These are phyloP conservation scores for Thecaphora thlaspeos DNA, from an alignment of 1,284 basidiomycete species.

Conservation along the genomic window DNA sequence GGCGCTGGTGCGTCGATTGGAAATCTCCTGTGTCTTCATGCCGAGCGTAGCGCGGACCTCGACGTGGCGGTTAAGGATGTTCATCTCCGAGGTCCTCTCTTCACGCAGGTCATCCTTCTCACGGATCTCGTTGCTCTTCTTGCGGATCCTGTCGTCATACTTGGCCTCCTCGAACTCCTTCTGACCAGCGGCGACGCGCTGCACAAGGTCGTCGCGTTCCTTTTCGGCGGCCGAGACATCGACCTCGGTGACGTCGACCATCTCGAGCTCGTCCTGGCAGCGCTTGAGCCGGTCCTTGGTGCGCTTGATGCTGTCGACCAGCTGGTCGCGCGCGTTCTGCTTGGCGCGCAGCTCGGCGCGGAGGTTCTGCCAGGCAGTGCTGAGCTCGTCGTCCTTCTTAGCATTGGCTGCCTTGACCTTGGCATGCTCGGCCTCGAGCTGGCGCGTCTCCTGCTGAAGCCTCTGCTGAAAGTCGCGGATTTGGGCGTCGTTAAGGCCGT, in stretches of 20 bases:
- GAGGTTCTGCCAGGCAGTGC: conserved; percentile 31
- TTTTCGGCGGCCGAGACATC: conserved; percentile 34
- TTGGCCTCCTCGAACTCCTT: conserved; percentile 56
- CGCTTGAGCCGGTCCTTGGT: conserved; percentile 36
- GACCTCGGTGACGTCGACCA: conserved; percentile 13
- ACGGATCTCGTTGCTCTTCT: conserved; percentile 65
- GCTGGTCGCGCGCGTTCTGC: conserved; percentile 35
- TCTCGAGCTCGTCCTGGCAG: conserved; percentile 42
- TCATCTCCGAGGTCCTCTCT: conserved; percentile 70
- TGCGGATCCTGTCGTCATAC: conserved; percentile 71
- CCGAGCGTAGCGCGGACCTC: conserved; percentile 78
- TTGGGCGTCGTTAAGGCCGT: conserved; percentile 68
- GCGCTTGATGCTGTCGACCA: conserved; percentile 23
- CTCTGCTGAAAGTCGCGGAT: conserved; percentile 68
- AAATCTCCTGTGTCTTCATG: conserved; percentile 62
- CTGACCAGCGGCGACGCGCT: conserved; percentile 22
- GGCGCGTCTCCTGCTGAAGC: conserved; percentile 30
- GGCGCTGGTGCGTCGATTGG: conserved; percentile 12
- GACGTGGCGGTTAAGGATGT: conserved; percentile 73
- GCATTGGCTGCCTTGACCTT: conserved; percentile 14
- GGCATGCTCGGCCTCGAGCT: conserved; percentile 25
- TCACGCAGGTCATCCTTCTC: conserved; percentile 73
- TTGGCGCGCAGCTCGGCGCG: conserved; percentile 34
- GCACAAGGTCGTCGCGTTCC: conserved; percentile 18
- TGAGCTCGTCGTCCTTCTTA: conserved; percentile 29